These are phyloP conservation scores for Cordyceps cicadae DNA, from an alignment of 2,329 filamentous ascomycete species.

Conservation along the genomic window DNA sequence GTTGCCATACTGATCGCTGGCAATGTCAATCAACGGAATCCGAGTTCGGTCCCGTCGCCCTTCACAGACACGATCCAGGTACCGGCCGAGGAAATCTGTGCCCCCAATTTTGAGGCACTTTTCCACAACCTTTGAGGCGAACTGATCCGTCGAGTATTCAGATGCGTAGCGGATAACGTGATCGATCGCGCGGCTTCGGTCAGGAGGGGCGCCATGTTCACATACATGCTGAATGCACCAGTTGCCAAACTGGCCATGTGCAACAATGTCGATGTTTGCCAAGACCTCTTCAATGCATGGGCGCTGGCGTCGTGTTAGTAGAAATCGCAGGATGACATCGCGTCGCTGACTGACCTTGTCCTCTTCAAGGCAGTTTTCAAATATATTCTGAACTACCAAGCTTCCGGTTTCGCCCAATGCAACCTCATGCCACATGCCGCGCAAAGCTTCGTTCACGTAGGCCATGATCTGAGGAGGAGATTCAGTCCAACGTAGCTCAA, in stretches of 20 bases:
- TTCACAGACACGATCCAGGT: constrained; percentile 89
- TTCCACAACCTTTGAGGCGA: constrained; percentile 97
- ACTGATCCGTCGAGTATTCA: constrained; percentile 98
- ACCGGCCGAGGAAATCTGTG: constrained; percentile 80
- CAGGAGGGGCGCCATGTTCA: constrained; percentile 84
- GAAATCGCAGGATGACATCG: too few species aligned
- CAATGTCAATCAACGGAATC: constrained; percentile 95
- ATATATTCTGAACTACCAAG: constrained; percentile 97
- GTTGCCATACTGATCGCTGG: constrained; percentile 97
- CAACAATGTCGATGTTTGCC: constrained; percentile 88
- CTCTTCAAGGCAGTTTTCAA: constrained; percentile 97
- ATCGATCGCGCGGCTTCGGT: constrained; percentile 88
- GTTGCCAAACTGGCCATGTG: constrained; percentile 96
- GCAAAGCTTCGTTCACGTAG: constrained; percentile 89
- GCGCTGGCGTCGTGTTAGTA: constrained; percentile 47
- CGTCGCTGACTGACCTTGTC: constrained; percentile 64
- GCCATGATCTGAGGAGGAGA: constrained; percentile 97
- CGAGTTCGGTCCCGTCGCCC: constrained; percentile 83
- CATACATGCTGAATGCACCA: constrained; percentile 99
- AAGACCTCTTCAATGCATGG: constrained; percentile 96
- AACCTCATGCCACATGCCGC: constrained; percentile 98
- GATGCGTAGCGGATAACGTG: constrained; percentile 89
- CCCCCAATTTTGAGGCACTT: constrained; percentile 98
- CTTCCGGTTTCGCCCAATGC: constrained; percentile 95
- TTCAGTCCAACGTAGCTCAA: constrained; percentile 92